A percentile compares a stretch with the other conserved stretches of the same genome.
Conservation (phyloP, 331 rosid species). For the Malus hybrid region DNA sequence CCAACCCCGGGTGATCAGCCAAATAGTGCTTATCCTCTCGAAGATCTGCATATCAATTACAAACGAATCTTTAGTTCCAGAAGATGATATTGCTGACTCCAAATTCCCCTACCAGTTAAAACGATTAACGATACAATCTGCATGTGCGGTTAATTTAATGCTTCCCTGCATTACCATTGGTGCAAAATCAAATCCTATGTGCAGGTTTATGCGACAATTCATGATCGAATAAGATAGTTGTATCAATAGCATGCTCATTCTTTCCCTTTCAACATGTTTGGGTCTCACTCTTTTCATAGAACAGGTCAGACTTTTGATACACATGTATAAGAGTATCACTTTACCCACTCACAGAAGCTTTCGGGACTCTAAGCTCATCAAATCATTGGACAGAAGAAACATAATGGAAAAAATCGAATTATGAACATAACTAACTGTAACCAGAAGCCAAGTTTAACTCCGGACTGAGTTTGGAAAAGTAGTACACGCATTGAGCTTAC, state of each 20-base stretch:
- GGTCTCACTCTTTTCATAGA: neutral
- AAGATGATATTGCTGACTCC: slow-evolving; percentile 1
- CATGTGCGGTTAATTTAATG: neutral
- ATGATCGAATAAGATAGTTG: neutral
- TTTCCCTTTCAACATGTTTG: neutral
- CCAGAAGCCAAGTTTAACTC: neutral
- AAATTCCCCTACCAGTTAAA: neutral
- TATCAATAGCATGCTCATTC: neutral
- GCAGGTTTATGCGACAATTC: neutral
- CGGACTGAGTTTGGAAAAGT: neutral
- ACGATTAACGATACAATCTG: neutral
- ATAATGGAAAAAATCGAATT: neutral
- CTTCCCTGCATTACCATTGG: neutral
- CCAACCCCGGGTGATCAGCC: slow-evolving; percentile 86
- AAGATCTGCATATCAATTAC: slow-evolving; percentile 53
- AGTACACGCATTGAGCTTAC: slow-evolving; percentile 30
- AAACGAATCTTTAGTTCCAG: slow-evolving; percentile 15
- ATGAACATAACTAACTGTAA: neutral
- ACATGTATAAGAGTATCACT: neutral
- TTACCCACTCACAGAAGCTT: neutral
- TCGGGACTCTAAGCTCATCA: slow-evolving; percentile 3
- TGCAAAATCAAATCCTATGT: neutral
- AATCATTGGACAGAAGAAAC: neutral
- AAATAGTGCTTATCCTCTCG: slow-evolving; percentile 85
- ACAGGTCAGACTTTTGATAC: neutral